A percentile compares a stretch with the other conserved stretches of the same genome.
phyloP scores from a whole-genome alignment of 2,329 filamentous ascomycete species.

The Hansfordia pulvinata region DNA sequence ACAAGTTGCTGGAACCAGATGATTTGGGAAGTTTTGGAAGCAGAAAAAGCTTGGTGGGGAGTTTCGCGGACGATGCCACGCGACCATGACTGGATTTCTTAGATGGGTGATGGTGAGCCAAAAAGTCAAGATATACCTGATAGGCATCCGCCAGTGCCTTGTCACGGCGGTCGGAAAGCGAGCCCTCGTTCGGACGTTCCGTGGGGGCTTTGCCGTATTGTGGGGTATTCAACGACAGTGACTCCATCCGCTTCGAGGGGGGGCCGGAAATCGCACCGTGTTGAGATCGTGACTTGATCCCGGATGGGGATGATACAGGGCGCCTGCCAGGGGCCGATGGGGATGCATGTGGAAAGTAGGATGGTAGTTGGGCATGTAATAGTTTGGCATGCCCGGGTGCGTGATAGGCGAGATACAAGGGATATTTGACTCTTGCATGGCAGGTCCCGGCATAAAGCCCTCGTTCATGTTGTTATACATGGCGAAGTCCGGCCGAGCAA shows the following conservation, averaged over 20 bases:
- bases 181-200: slow-evolving; percentile 9
- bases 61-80: too few relatives aligned
- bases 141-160: slow-evolving; percentile 59
- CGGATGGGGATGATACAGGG: too few relatives aligned
- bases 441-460: too few relatives aligned
- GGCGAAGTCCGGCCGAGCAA: too few relatives aligned
- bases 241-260: slow-evolving; percentile 17
- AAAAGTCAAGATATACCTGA: slow-evolving; percentile 56
- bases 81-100: slow-evolving; percentile 32
- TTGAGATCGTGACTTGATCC: slow-evolving; percentile 20
- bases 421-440: slow-evolving; percentile 22
- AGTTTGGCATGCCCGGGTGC: slow-evolving; percentile 17
- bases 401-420: slow-evolving; percentile 17
- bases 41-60: slow-evolving; percentile 35
- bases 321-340: too few relatives aligned
- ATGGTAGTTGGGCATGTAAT: slow-evolving; percentile 17
- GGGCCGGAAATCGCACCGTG: slow-evolving; percentile 10
- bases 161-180: slow-evolving; percentile 57
- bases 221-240: slow-evolving; percentile 16
- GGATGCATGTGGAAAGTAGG: slow-evolving; percentile 12
- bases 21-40: slow-evolving; percentile 37
- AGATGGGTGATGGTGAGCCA: slow-evolving; percentile 48
- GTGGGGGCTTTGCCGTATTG: slow-evolving; percentile 8
- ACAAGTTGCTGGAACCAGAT: slow-evolving; percentile 6
- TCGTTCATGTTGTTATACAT: too few relatives aligned